These are phyloP conservation scores for Ceratocystis huliohia DNA, from an alignment of 2,329 filamentous ascomycete species.

Conservation along the genomic window DNA sequence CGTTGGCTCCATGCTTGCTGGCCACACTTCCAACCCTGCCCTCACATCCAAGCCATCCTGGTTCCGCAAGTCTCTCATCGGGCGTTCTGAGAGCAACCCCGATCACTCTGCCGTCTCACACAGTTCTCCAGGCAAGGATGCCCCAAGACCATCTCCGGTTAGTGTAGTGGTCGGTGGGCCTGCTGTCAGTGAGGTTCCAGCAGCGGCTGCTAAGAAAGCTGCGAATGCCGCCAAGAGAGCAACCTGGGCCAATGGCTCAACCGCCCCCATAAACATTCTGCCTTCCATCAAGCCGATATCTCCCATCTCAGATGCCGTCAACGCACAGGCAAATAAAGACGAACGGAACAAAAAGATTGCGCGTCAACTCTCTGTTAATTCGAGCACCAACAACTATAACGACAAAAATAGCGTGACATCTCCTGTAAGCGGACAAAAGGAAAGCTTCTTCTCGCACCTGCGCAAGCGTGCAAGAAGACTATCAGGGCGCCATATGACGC, in stretches of 20 bases:
- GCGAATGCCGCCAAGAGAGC: constrained; percentile 60
- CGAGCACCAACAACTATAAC: constrained; percentile 87
- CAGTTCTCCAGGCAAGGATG: constrained; percentile 32
- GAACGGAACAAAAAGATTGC: constrained; percentile 74
- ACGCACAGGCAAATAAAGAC: constrained; percentile 63
- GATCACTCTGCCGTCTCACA: constrained; percentile 13
- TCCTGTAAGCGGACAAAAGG: constrained; percentile 68
- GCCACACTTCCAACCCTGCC: constrained; percentile 29
- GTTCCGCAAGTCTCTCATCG: constrained; percentile 92
- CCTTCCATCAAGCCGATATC: constrained; percentile 91
- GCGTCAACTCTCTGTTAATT: constrained; percentile 82
- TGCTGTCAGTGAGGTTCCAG: constrained; percentile 31
- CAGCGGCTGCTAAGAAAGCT: constrained; percentile 28
- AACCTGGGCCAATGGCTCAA: constrained; percentile 79
- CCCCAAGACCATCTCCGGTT: constrained; percentile 35
- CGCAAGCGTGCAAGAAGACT: constrained; percentile 85
- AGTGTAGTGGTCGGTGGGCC: constrained; percentile 27
- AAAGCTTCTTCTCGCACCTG: constrained; percentile 96
- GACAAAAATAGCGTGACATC: constrained; percentile 60
- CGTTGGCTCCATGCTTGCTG: constrained; percentile 22
- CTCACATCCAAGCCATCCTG: constrained; percentile 71
- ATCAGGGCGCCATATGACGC: constrained; percentile 77
- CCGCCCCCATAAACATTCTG: constrained; percentile 87
- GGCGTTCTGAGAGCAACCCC: constrained; percentile 49
- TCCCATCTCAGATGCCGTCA: constrained; percentile 87